Conservation (phyloP, 2,329 filamentous ascomycete species). For the Aspergillus caelatus region DNA sequence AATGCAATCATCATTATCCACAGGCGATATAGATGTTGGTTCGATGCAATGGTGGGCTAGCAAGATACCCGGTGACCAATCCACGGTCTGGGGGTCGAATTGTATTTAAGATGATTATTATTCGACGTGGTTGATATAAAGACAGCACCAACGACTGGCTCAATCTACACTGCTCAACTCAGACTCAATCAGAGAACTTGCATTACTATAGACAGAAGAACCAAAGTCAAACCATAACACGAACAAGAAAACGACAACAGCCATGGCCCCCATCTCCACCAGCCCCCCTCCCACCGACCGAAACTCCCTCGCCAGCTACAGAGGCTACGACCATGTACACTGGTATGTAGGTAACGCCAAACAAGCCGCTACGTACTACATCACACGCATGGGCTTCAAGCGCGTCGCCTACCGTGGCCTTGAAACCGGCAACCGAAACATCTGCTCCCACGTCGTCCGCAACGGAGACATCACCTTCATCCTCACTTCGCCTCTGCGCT, state of each 20-base stretch:
- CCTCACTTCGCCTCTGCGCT: slow-evolving; percentile 56
- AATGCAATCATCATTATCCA: slow-evolving; percentile 6
- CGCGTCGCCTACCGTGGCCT: slow-evolving; percentile 82
- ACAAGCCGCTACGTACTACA: slow-evolving; percentile 88
- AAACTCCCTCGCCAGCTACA: slow-evolving; percentile 52
- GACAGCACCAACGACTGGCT: background rate
- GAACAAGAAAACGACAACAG: background rate
- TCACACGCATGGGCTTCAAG: slow-evolving; percentile 82
- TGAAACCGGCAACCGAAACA: slow-evolving; percentile 79
- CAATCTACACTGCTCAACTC: background rate
- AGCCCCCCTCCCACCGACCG: slow-evolving; percentile 25
- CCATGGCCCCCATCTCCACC: slow-evolving; percentile 36
- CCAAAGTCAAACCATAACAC: background rate
- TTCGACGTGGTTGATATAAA: background rate
- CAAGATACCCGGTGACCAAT: slow-evolving; percentile 2
- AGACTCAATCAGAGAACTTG: background rate
- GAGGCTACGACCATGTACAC: slow-evolving; percentile 88
- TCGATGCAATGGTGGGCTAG: background rate
- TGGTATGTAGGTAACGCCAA: slow-evolving; percentile 98
- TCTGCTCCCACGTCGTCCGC: slow-evolving; percentile 74
- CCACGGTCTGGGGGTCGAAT: background rate
- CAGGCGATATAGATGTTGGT: background rate
- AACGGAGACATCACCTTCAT: slow-evolving; percentile 49
- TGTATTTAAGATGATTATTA: background rate
- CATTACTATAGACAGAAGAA: background rate